Base-by-base conservation (phyloP, 1,284 basidiomycete genomes). In the Irpex lacteus region DNA sequence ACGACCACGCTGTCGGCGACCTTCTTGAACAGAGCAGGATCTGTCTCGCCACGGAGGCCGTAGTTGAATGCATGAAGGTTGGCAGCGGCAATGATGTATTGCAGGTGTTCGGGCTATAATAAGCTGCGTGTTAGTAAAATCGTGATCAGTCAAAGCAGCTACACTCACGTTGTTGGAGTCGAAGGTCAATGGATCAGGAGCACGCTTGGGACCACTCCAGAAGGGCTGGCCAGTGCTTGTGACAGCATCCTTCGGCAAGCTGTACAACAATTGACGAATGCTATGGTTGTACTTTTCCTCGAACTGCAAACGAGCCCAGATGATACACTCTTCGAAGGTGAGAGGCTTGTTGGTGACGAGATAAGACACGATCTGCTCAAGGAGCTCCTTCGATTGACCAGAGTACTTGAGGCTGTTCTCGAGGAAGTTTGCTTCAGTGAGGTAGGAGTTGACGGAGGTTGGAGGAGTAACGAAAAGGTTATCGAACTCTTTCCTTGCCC, bases 41-140 rank as follows among this genome's bases (percentile, higher is more conserved):
- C 94, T 1, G 84, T 89, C 73, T 94, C 92, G 59, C 98, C 98
- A 71, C 94, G 92, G 60, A 99, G 84, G 19, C 98, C 98, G 74
- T 99, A 99, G 82, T 99, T 99, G 83, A 88, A 98, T 6, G 98
- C 98, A 75, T 97, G 98, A 55, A 99, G 83, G 78, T 99, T 98
- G 65, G 98, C 96, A 21, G 92, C 96, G 9, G 97, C 86, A 63
- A 98, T 89, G 73, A 99, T 88, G 78, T 95, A 99, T 60, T 88
- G 85, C 60, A 98, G 80, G 77, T 99, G 97, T 8, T 89, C 85
- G 47, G 92, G 83, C 94, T 98, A 63, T 6, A 47, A 1, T 13
- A 47, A 47, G 11, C 13, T 0, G 4, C n/a, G 40, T 58, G 50
- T 65, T 47, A 63, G 44, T 56, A 70, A 59, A 55, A 56, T 6